Base-by-base conservation (phyloP, 1,284 basidiomycete genomes). In the Leccinum cinnamomeum region DNA sequence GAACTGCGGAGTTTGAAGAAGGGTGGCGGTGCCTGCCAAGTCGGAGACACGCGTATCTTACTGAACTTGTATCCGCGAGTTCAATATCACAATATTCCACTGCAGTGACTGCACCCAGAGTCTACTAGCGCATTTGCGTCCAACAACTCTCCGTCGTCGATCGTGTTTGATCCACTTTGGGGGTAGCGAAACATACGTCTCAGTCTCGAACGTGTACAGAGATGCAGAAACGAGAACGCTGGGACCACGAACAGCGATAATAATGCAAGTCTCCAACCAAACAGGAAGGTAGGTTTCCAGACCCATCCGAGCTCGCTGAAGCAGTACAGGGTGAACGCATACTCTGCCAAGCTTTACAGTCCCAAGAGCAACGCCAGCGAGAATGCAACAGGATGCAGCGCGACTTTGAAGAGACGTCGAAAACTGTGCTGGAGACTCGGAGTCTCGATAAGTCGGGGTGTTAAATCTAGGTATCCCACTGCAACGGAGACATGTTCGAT, bases 221-320 rank as follows among this genome's bases (percentile, higher is more conserved):
- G 37, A 1, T 66, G 68, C 7, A 66, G 8, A 5, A 56, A 53
- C 0, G 68, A 53, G 11, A 69, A 50, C 7, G 16, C 20, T 10
- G 68, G 68, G 8, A 69, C 53, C 2, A 61, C 56, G 14, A 63
- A 67, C 20, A 70, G 12, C 3, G 35, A 57, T 12, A 69, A 10
- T 48, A 69, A 50, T 1, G 67, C 1, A 1, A 69, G 5, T 28
- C 68, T 68, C 70, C 70, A 72, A 23, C 61, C 70, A 11, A 53
- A 18, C 2, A 68, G 70, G 33, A 69, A 69, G 3, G 61, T 62
- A 5, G 61, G 65, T 44, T 60, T 62, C 70, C 70, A 69, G 53
- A 70, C 56, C 18, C 11, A 23, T 0, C 12, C 59, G 33, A 37
- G 16, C 0, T 53, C 1, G 0, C 23, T 25, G 7, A 70, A 57